Percentiles rank a stretch among this genome's conserved stretches.
These are phyloP conservation scores for Eucommia ulmoides DNA, from an alignment of 257 asterid genomes.

Conservation along the genomic window DNA sequence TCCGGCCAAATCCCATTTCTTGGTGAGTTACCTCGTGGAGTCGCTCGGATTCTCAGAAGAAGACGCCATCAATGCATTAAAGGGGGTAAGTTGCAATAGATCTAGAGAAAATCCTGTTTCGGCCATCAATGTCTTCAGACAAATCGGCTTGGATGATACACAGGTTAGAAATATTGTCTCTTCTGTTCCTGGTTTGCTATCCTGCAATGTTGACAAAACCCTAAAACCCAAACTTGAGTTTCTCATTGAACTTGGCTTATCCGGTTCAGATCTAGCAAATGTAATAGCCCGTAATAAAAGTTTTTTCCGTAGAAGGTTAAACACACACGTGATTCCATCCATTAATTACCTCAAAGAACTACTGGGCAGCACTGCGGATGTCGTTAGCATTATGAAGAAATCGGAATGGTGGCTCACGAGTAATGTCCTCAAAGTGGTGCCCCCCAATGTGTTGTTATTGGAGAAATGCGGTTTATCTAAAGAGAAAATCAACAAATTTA, in stretches of 20 bases:
- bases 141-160: too few relatives aligned
- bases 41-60: too few relatives aligned
- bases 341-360: not conserved
- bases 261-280: not conserved
- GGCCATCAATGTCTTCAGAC: too few relatives aligned
- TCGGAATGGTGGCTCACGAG: not conserved
- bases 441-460: not conserved
- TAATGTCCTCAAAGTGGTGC: not conserved
- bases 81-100: too few relatives aligned
- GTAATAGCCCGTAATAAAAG: not conserved
- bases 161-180: too few relatives aligned
- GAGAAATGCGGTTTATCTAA: not conserved
- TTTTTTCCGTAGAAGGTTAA: not conserved
- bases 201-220: not conserved
- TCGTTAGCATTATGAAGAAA: not conserved
- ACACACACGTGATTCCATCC: not conserved
- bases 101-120: too few relatives aligned
- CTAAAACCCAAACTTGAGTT: not conserved
- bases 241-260: not conserved
- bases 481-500: not conserved
- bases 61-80: too few relatives aligned
- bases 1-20: too few relatives aligned
- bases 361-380: not conserved
- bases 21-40: too few relatives aligned
- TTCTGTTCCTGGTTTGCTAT: not conserved